These are phyloP conservation scores for Tricholoma saponaceum DNA, from an alignment of 768 basidiomycete species.

Conservation along the genomic window DNA sequence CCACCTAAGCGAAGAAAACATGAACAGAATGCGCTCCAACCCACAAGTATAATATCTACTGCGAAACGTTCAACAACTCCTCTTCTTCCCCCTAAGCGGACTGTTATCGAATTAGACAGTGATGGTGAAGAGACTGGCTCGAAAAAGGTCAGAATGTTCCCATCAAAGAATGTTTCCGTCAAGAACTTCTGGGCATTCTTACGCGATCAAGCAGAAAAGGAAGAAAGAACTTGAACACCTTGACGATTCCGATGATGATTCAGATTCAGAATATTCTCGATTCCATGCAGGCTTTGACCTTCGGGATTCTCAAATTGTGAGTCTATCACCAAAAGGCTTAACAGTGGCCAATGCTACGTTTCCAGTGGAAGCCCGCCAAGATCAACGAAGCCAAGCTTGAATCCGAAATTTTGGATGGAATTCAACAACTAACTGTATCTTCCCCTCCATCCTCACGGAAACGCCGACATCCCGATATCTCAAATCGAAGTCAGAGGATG, in stretches of 20 bases:
- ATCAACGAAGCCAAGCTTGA: slow-evolving; percentile 10
- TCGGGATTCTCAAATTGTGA: slow-evolving; percentile 19
- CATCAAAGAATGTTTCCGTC: too few relatives aligned
- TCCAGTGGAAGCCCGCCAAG: slow-evolving; percentile 15
- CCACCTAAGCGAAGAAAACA: neutral
- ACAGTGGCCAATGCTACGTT: neutral
- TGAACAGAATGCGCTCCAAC: neutral
- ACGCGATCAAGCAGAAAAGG: slow-evolving; percentile 9
- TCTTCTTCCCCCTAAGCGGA: neutral
- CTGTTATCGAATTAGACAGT: slow-evolving; percentile 11
- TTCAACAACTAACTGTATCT: slow-evolving; percentile 7
- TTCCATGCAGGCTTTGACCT: slow-evolving; percentile 22
- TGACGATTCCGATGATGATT: neutral
- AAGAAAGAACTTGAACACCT: neutral
- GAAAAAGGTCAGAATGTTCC: slow-evolving; percentile 8
- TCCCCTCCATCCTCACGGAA: slow-evolving; percentile 8
- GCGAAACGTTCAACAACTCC: neutral
- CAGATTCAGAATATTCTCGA: neutral
- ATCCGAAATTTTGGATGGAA: slow-evolving; percentile 5
- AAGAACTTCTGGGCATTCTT: neutral
- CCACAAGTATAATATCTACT: neutral
- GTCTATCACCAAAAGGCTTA: neutral
- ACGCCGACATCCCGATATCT: slow-evolving; percentile 7
- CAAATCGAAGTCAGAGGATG: slow-evolving; percentile 1
- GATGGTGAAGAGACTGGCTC: slow-evolving; percentile 11